Evolutionary conservation across 1,284 basidiomycete species (phyloP).

Genomic region (Cutaneotrichosporon sp.): DNA sequence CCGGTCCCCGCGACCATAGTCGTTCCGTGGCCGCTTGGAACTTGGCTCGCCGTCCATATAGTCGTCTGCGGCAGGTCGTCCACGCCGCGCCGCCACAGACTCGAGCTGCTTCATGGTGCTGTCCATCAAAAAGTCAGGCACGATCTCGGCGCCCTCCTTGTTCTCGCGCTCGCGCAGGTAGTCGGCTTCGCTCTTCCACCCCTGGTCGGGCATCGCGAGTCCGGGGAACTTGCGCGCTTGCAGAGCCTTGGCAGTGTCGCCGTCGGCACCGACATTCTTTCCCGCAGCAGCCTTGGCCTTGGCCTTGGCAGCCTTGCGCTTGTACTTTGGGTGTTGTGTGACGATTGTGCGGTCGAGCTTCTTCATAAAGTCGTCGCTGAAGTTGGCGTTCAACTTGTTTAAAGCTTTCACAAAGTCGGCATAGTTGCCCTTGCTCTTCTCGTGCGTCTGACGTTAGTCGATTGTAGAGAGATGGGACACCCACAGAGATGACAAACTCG

Average conservation of each 20-base stretch:
- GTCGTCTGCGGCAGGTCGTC: slow-evolving; percentile 55
- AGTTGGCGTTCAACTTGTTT: slow-evolving; percentile 75
- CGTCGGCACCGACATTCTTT: slow-evolving; percentile 36
- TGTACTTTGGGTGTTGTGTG: slow-evolving; percentile 93
- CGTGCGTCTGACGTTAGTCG: slow-evolving; percentile 63
- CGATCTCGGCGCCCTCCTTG: slow-evolving; percentile 60
- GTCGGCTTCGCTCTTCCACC: slow-evolving; percentile 56
- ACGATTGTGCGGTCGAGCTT: slow-evolving; percentile 93
- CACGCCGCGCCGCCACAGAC: slow-evolving; percentile 60
- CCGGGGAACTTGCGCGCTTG: slow-evolving; percentile 86
- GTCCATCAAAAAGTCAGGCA: slow-evolving; percentile 59
- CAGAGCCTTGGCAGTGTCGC: slow-evolving; percentile 65
- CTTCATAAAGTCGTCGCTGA: slow-evolving; percentile 84
- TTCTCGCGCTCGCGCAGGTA: slow-evolving; percentile 55
- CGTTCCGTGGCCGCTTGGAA: slow-evolving; percentile 61
- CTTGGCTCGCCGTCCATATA: slow-evolving; percentile 55
- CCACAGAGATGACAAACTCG: slow-evolving; percentile 81
- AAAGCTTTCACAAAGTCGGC: slow-evolving; percentile 77
- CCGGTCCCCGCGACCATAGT: slow-evolving; percentile 55
- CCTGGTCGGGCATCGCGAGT: slow-evolving; percentile 77
- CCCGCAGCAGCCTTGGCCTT: slow-evolving; percentile 39
- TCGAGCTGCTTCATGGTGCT: slow-evolving; percentile 80
- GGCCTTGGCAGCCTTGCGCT: slow-evolving; percentile 64
- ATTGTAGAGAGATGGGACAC: slow-evolving; percentile 21
- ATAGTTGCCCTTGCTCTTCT: slow-evolving; percentile 62